Percentiles rank a stretch among this genome's conserved stretches.
phyloP scores from a whole-genome alignment of 352 stramenopile genomes.

The Pythium guiyangense region DNA sequence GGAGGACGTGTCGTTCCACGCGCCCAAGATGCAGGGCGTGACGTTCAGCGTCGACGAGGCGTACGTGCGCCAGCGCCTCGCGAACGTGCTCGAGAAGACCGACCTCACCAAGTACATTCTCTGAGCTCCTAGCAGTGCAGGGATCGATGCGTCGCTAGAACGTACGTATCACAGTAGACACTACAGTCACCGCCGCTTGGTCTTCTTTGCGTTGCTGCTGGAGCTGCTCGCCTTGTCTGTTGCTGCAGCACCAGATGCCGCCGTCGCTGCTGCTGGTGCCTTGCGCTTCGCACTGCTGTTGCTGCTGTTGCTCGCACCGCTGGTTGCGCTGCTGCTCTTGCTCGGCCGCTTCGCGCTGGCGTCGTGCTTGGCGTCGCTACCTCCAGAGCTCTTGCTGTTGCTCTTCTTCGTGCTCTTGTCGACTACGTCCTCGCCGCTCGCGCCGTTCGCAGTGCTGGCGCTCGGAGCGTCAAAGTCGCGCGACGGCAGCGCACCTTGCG shows the following conservation, averaged over 20 bases:
- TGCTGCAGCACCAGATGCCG: not conserved
- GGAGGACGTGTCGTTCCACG: conserved; percentile 97
- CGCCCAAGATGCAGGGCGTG: conserved; percentile 85
- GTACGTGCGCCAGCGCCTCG: conserved; percentile 91
- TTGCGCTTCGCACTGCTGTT: conserved; percentile 18
- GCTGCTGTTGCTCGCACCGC: conserved; percentile 1
- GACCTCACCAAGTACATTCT: conserved; percentile 98
- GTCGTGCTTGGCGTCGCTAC: conserved; percentile 10
- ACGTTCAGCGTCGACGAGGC: conserved; percentile 89
- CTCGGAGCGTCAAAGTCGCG: conserved; percentile 13
- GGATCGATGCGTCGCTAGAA: not conserved
- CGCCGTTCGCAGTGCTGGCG: not conserved
- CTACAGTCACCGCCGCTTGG: conserved; percentile 19
- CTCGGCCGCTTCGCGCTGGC: conserved; percentile 6
- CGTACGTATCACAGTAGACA: not conserved
- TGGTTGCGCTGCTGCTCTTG: conserved; percentile 13
- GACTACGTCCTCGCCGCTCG: conserved; percentile 1
- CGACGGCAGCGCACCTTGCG: conserved; percentile 32
- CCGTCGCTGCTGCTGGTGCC: not conserved
- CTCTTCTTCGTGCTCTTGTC: conserved; percentile 16
- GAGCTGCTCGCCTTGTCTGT: conserved; percentile 12
- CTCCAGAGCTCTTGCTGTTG: not conserved
- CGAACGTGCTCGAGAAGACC: conserved; percentile 91
- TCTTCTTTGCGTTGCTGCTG: conserved; percentile 17
- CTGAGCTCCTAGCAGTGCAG: conserved; percentile 30